phyloP scores from a whole-genome alignment of 2,329 filamentous ascomycete genomes.

The Apiospora arundinis region DNA sequence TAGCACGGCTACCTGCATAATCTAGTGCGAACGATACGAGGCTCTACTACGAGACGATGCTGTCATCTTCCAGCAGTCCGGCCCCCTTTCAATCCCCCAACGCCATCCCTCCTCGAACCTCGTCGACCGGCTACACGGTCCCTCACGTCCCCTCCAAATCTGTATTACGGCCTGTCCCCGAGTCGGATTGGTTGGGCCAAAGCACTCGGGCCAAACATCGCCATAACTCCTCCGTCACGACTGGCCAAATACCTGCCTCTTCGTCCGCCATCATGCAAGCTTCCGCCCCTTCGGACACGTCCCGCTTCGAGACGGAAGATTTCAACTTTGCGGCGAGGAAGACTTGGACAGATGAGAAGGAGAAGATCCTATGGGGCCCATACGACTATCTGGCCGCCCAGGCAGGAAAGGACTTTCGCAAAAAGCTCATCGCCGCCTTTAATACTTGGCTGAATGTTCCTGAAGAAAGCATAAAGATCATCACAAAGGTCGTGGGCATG shows the following conservation, averaged over 20 bases:
- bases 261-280: constrained; percentile 42
- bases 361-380: constrained; percentile 77
- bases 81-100: constrained; percentile 59
- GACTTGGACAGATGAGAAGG: constrained; percentile 76
- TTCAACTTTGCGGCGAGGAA: constrained; percentile 57
- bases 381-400: constrained; percentile 82
- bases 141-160: constrained; percentile 43
- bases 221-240: constrained; percentile 36
- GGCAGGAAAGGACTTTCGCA: constrained; percentile 84
- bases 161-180: constrained; percentile 61
- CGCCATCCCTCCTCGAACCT: constrained; percentile 75
- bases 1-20: constrained; percentile 23
- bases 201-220: constrained; percentile 40
- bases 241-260: constrained; percentile 25
- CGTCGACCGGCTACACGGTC: constrained; percentile 62
- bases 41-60: constrained; percentile 15
- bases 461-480: constrained; percentile 70
- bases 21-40: constrained; percentile 16
- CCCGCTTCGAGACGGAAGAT: constrained; percentile 61
- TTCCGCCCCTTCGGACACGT: constrained; percentile 51
- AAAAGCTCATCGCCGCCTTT: constrained; percentile 80
- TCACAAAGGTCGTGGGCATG: constrained; percentile 83
- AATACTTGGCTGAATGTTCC: constrained; percentile 82
- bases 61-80: constrained; percentile 20
- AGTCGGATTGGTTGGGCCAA: constrained; percentile 66